These are phyloP conservation scores for Yarrowia sp. DNA, from an alignment of 805 yeast genomes.

Conservation along the genomic window DNA sequence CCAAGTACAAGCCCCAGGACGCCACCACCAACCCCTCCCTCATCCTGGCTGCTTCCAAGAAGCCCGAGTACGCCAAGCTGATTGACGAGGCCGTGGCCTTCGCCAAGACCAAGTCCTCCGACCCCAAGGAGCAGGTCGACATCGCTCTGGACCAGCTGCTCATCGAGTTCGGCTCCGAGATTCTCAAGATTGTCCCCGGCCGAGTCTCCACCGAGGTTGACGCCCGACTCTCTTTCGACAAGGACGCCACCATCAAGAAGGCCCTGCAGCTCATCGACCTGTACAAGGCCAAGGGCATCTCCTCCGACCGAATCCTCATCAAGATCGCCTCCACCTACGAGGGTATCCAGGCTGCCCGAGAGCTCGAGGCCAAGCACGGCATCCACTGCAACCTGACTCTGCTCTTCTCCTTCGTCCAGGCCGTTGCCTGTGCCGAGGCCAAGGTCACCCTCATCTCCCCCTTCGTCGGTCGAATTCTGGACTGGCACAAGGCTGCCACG, in stretches of 20 bases:
- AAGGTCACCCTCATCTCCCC: conserved; percentile 94
- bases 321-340: conserved; percentile 98
- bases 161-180: conserved; percentile 94
- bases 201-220: conserved; percentile 99
- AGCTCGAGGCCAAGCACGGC: conserved; percentile 84
- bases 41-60: conserved; percentile 92
- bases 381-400: conserved; percentile 94
- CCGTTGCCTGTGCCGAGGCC: conserved; percentile 99
- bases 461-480: conserved; percentile 97
- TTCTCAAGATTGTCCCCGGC: conserved; percentile 94
- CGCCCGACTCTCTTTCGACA: conserved; percentile 95
- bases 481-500: conserved; percentile 94
- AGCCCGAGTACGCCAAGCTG: conserved; percentile 81
- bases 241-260: conserved; percentile 88
- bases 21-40: conserved; percentile 98
- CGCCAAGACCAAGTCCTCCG: conserved; percentile 56
- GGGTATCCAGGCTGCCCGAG: conserved; percentile 98
- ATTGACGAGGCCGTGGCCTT: conserved; percentile 88
- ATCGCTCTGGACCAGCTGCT: conserved; percentile 87
- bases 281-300: conserved; percentile 80
- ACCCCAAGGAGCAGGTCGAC: conserved; percentile 59
- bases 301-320: conserved; percentile 87
- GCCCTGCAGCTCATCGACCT: conserved; percentile 86
- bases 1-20: conserved; percentile 97
- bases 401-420: conserved; percentile 93